Percentiles rank a stretch among this genome's conserved stretches.
phyloP scores from a whole-genome alignment of 768 basidiomycete genomes.

The Tremella yokohamensis region DNA sequence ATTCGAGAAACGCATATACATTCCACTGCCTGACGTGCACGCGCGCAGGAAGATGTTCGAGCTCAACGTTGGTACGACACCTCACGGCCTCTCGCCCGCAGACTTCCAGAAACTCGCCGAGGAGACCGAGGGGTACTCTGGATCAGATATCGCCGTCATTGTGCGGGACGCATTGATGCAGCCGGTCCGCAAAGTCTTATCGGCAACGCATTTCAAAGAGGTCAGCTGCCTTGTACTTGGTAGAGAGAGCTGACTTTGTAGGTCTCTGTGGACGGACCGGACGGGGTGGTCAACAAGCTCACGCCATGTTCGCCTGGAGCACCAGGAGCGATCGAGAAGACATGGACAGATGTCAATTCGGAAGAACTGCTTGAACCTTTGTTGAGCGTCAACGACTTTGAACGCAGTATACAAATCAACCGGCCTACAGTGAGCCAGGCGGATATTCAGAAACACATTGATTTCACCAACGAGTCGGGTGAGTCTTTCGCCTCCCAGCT shows the following conservation, averaged over 20 bases:
- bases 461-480: constrained; percentile 54
- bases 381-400: constrained; percentile 71
- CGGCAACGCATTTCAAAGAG: constrained; percentile 88
- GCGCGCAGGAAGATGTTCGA: constrained; percentile 94
- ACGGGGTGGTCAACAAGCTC: constrained; percentile 57
- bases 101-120: constrained; percentile 80
- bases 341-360: constrained; percentile 80
- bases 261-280: constrained; percentile 31
- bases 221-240: constrained; percentile 32
- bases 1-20: constrained; percentile 97
- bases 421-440: constrained; percentile 83
- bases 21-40: constrained; percentile 89
- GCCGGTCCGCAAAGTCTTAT: constrained; percentile 90
- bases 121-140: constrained; percentile 89
- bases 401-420: constrained; percentile 71
- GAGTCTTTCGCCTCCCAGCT: constrained; percentile 14
- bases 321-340: constrained; percentile 73
- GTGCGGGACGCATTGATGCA: constrained; percentile 98
- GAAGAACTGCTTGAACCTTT: constrained; percentile 89
- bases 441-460: constrained; percentile 66
- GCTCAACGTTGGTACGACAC: constrained; percentile 88
- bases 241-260: background rate
- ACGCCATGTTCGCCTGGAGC: constrained; percentile 97
- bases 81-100: constrained; percentile 70
- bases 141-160: constrained; percentile 88